Conservation (phyloP, 345 rosid species). For the Hibiscus syriacus region DNA sequence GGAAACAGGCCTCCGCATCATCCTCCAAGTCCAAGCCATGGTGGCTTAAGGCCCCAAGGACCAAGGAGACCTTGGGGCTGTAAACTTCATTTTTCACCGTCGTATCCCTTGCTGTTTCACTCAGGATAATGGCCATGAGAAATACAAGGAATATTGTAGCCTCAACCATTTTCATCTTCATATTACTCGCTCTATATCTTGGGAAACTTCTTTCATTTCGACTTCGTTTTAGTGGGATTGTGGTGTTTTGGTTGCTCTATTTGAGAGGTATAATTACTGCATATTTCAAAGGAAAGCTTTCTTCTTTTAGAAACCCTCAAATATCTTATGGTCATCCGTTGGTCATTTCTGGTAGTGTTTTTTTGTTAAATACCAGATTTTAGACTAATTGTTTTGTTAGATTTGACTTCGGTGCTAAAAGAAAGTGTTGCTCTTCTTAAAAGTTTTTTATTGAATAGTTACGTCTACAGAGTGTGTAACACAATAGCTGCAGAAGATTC, state of each 20-base stretch:
- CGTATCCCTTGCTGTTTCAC: conserved; percentile 3
- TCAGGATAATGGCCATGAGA: neutral
- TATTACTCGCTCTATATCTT: too few relatives aligned
- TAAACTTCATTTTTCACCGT: neutral
- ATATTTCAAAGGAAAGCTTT: neutral
- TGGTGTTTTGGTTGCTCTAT: neutral
- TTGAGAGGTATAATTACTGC: neutral
- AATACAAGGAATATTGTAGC: neutral
- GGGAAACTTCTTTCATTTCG: neutral
- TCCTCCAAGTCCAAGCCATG: neutral
- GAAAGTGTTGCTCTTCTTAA: too few relatives aligned
- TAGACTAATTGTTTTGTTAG: too few relatives aligned
- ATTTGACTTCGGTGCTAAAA: too few relatives aligned
- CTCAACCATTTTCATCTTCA: conserved; percentile 6
- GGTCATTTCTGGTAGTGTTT: too few relatives aligned
- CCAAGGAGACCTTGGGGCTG: neutral
- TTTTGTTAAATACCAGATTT: too few relatives aligned
- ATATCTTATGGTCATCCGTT: too few relatives aligned
- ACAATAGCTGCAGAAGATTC: too few relatives aligned
- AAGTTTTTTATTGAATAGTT: too few relatives aligned
- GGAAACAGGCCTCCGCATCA: neutral
- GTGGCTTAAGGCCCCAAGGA: neutral
- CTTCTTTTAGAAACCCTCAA: neutral
- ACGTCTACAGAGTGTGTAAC: too few relatives aligned
- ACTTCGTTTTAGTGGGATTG: neutral